phyloP scores from a whole-genome alignment of 495 filamentous ascomycete genomes.

The Penicillium coprophilum region DNA sequence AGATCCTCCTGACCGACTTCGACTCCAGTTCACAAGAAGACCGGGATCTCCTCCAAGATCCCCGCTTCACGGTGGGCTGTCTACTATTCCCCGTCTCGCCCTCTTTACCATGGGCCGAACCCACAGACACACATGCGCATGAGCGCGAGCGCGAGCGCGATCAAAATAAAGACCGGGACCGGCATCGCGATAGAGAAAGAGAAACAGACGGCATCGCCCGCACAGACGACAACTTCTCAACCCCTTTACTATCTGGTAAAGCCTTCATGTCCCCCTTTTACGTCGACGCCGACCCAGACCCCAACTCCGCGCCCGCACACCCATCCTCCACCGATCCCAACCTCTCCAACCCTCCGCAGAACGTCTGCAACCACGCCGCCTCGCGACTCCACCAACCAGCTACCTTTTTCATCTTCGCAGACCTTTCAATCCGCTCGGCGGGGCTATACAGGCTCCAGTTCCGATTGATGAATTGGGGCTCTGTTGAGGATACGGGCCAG shows the following conservation, averaged over 20 bases:
- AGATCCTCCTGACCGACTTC: constrained; percentile 73
- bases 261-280: constrained; percentile 45
- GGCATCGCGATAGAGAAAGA: constrained; percentile 52
- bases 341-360: neutral
- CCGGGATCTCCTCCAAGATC: constrained; percentile 64
- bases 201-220: constrained; percentile 20
- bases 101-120: constrained; percentile 12
- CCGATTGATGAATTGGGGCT: constrained; percentile 70
- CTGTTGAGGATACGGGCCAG: constrained; percentile 52
- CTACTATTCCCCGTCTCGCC: constrained; percentile 52
- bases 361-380: constrained; percentile 15
- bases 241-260: constrained; percentile 42
- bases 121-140: constrained; percentile 46
- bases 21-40: constrained; percentile 50
- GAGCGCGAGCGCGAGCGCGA: constrained; percentile 20
- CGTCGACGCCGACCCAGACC: constrained; percentile 47
- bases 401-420: constrained; percentile 89
- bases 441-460: constrained; percentile 82
- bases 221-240: constrained; percentile 30
- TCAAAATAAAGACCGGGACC: constrained; percentile 23
- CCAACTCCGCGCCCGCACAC: constrained; percentile 58
- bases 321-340: constrained; percentile 53
- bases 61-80: constrained; percentile 83
- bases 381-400: constrained; percentile 31
- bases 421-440: constrained; percentile 86